phyloP scores from a whole-genome alignment of 2,329 filamentous ascomycete genomes.

The Fusarium sambucinum region DNA sequence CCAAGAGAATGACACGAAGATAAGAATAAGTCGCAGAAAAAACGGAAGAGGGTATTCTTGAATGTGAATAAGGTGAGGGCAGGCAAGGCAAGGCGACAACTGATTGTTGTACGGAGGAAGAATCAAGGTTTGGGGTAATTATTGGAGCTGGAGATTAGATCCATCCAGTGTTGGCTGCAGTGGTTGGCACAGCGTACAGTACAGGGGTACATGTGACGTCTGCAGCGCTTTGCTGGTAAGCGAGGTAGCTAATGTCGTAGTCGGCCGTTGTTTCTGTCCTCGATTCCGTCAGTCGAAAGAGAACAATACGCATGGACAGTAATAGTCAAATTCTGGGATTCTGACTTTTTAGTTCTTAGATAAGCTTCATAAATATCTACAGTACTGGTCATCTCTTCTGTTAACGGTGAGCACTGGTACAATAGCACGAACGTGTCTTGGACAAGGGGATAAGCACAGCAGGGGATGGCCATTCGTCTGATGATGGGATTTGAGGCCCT shows the following conservation, averaged over 20 bases:
- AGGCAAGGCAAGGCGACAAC: constrained; percentile 36
- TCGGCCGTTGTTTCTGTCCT: not conserved
- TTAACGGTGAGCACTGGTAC: not conserved
- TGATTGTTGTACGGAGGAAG: constrained; percentile 39
- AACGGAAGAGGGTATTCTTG: constrained; percentile 14
- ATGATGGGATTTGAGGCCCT: constrained; percentile 40
- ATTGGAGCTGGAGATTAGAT: constrained; percentile 34
- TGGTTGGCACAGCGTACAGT: not conserved
- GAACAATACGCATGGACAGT: not conserved
- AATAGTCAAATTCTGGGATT: not conserved
- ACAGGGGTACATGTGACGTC: constrained; percentile 35
- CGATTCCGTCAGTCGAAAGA: not conserved
- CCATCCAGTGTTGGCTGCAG: not conserved
- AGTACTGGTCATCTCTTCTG: not conserved
- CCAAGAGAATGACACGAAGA: constrained; percentile 16
- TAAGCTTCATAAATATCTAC: not conserved
- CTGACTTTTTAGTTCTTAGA: not conserved
- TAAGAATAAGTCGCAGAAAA: constrained; percentile 22
- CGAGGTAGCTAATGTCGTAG: constrained; percentile 20
- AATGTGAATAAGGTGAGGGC: constrained; percentile 4
- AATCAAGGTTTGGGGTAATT: constrained; percentile 44
- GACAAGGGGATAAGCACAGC: constrained; percentile 30
- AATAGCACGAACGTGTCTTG: constrained; percentile 9
- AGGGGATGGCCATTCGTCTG: constrained; percentile 29
- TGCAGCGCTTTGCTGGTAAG: not conserved